These are phyloP conservation scores for Aspergillus ibericus DNA, from an alignment of 2,329 filamentous ascomycete species.

Conservation along the genomic window DNA sequence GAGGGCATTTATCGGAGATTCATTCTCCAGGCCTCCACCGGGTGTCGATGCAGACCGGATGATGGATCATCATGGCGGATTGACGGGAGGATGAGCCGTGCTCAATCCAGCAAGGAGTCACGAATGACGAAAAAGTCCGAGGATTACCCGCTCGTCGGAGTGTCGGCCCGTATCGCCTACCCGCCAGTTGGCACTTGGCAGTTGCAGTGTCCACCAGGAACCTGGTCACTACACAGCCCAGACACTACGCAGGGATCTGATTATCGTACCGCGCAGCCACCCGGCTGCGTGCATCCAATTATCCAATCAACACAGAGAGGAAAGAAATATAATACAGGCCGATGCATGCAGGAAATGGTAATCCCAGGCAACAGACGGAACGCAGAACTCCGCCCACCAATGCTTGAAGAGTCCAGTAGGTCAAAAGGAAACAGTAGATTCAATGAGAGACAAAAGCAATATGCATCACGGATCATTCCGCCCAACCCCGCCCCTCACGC, in stretches of 20 bases:
- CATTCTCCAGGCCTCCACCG: background rate
- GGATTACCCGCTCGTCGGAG: constrained; percentile 28
- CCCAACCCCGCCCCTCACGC: constrained; percentile 21
- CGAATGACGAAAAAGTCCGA: constrained; percentile 19
- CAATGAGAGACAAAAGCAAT: constrained; percentile 13
- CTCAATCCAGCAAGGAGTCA: background rate
- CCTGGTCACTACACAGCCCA: too few relatives aligned
- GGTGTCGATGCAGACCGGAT: background rate
- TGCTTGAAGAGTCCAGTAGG: constrained; percentile 17
- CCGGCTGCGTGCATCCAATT: background rate
- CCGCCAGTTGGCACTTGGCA: background rate
- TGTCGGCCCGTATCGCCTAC: constrained; percentile 18
- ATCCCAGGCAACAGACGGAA: constrained; percentile 12
- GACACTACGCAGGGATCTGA: too few relatives aligned
- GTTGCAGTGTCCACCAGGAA: background rate
- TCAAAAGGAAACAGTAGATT: constrained; percentile 13
- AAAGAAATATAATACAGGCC: background rate
- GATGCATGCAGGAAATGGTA: background rate
- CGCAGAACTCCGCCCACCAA: constrained; percentile 22
- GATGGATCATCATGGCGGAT: background rate
- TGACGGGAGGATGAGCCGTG: background rate
- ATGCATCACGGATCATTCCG: background rate
- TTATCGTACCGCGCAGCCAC: background rate
- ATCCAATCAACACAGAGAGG: background rate
- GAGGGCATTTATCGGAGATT: background rate